A percentile compares a stretch with the other conserved stretches of the same genome.
These are phyloP conservation scores for Dispira parvispora DNA, from an alignment of 192 early-diverging fungal species.

Conservation along the genomic window DNA sequence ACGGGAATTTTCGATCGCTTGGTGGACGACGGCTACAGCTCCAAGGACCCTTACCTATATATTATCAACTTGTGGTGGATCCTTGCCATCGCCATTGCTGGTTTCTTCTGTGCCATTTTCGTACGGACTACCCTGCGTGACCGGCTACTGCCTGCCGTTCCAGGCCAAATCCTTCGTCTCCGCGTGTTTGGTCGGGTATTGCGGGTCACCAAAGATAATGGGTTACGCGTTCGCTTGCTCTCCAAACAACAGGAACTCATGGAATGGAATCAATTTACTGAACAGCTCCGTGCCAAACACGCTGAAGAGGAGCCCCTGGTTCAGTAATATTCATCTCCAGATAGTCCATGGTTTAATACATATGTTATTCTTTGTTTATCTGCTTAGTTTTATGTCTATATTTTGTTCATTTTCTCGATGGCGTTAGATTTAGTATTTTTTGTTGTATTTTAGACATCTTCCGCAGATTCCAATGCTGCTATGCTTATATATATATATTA, in stretches of 20 bases:
- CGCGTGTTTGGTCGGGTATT: constrained; percentile 43
- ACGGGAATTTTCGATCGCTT: constrained; percentile 38
- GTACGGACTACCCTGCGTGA: constrained; percentile 49
- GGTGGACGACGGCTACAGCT: constrained; percentile 24
- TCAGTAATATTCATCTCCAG: no score
- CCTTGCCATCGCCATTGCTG: constrained; percentile 31
- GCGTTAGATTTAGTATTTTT: no score
- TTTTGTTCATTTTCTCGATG: no score
- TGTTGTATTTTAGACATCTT: no score
- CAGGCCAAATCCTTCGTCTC: constrained; percentile 39
- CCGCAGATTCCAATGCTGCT: no score
- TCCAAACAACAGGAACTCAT: constrained; percentile 29
- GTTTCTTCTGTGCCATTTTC: constrained; percentile 36
- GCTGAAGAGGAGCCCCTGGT: no score
- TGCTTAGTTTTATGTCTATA: no score
- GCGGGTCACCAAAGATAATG: constrained; percentile 19
- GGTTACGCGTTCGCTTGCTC: constrained; percentile 17
- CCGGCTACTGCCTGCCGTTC: constrained; percentile 38
- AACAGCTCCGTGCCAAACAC: background rate
- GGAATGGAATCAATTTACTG: constrained; percentile 22
- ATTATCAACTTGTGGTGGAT: constrained; percentile 55
- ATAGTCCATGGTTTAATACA: no score
- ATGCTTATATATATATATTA: no score
- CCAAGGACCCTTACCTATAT: constrained; percentile 27
- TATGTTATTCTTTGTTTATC: no score